Evolutionary conservation across 1,284 basidiomycete genomes (phyloP), one percentile per base, ranked within the genome.

Genomic region (Bondarzewia mesenterica): DNA sequence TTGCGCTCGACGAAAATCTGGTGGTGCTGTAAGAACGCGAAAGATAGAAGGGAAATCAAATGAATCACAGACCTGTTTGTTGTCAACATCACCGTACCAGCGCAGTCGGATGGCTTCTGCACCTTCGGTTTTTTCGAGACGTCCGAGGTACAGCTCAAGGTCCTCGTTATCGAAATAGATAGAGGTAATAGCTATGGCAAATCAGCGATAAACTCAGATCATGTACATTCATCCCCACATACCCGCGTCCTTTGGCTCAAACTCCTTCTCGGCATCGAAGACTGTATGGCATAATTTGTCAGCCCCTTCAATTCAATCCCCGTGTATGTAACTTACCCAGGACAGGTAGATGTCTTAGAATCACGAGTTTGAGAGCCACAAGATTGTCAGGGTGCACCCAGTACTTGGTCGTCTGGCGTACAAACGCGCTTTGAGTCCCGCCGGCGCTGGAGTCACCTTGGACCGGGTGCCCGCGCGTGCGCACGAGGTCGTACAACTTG

Each of bases 1-100:
- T 99, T 99, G 51, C 96, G 90, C 73, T 99, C 95, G 40, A 99
- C 93, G 60, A 97, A 99, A 54, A 99, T 94, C 84, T 92, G 60
- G 41, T 46, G 25, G 4, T 39, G 20, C 2, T 7, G 37, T 50
- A 39, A 14, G n/a, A 23, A 26, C 14, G 3, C 43, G 36, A 16
- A 39, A 14, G n/a, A 23, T 18, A 40, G 20, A 18, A 8, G 38
- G 16, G 7, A 21, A 5, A 40, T 16, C 10, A 5, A 40, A 10
- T 3, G 16, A 1, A 15, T 39, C 36, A 66, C 77, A 55, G 51
- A 89, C 87, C 12, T 81, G 88, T 67, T 85, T 90, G 50, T 78
- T 80, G 59, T 82, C 78, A 58, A 85, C 84, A 60, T 93, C 93
- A n/a, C 95, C 96, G 64, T 99, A 99, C 96, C 95, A 99, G 36